Evolutionary conservation across 306 rosid genomes (phyloP).

Genomic region (Benincasa hispida): DNA sequence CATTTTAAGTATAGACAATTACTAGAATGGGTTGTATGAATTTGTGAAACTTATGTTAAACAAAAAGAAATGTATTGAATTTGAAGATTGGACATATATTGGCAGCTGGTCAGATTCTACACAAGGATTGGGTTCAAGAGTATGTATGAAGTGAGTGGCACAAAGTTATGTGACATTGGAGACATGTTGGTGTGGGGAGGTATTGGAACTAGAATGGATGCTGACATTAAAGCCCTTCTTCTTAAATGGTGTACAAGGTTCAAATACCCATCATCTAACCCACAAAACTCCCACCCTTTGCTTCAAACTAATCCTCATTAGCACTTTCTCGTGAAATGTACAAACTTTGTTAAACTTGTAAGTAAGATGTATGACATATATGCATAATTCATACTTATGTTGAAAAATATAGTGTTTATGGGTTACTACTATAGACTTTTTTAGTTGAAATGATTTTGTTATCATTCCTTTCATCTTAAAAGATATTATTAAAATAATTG

Average conservation of each 20-base stretch:
- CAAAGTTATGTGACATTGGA: conserved; percentile 37
- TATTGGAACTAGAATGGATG: conserved; percentile 74
- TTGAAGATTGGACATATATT: background rate
- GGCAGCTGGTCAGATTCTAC: conserved; percentile 69
- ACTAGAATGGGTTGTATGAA: too few species aligned
- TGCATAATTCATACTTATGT: background rate
- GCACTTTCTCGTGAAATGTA: background rate
- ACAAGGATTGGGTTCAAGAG: conserved; percentile 64
- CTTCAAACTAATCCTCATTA: background rate
- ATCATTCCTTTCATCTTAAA: too few species aligned
- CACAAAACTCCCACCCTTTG: background rate
- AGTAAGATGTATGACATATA: too few species aligned
- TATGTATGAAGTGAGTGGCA: conserved; percentile 58
- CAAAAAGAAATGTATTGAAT: background rate
- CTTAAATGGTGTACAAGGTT: conserved; percentile 75
- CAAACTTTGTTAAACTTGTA: too few species aligned
- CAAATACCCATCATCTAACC: conserved; percentile 8
- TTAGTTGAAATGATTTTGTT: too few species aligned
- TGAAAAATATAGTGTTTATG: too few species aligned
- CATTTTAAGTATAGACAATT: too few species aligned
- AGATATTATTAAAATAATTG: too few species aligned
- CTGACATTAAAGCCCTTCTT: conserved; percentile 47
- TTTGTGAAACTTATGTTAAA: too few species aligned
- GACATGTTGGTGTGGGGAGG: conserved; percentile 95
- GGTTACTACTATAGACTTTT: too few species aligned